phyloP scores from a whole-genome alignment of 139 green algal species.

The Axilococcus clingmanii region DNA sequence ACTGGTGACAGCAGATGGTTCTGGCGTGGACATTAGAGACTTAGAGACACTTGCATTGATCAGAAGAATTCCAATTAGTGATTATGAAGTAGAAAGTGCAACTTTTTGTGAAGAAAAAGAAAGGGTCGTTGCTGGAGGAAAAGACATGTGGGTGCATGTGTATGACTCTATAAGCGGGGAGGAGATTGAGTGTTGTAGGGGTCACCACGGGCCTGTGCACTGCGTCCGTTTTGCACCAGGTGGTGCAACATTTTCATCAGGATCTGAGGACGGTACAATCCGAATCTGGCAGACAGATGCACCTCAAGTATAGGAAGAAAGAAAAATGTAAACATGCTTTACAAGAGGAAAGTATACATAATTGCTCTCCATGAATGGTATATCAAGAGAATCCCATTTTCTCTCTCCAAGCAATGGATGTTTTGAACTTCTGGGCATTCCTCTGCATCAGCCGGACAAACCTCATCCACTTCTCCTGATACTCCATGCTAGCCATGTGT shows the following conservation, averaged over 20 bases:
- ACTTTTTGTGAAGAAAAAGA: slow-evolving; percentile 55
- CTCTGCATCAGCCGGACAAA: slow-evolving; percentile 43
- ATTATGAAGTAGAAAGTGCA: slow-evolving; percentile 65
- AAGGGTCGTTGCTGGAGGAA: slow-evolving; percentile 72
- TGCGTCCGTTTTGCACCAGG: slow-evolving; percentile 85
- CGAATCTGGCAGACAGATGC: slow-evolving; percentile 75
- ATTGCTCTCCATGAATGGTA: slow-evolving; percentile 1
- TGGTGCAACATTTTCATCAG: slow-evolving; percentile 80
- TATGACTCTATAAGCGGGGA: slow-evolving; percentile 70
- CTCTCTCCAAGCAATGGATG: slow-evolving; percentile 10
- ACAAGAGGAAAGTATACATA: background rate
- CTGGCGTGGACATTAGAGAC: slow-evolving; percentile 70
- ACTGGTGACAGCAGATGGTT: slow-evolving; percentile 72
- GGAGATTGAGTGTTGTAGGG: slow-evolving; percentile 43
- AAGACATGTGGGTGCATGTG: slow-evolving; percentile 94
- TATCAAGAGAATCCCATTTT: slow-evolving; percentile 13
- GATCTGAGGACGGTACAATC: slow-evolving; percentile 95
- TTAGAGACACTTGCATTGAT: slow-evolving; percentile 28
- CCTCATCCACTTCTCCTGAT: slow-evolving; percentile 40
- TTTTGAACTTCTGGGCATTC: slow-evolving; percentile 19
- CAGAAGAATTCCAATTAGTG: slow-evolving; percentile 32
- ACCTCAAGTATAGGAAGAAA: slow-evolving; percentile 3
- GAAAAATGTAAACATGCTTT: background rate
- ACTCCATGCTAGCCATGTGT: slow-evolving; percentile 48
- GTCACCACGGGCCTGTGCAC: slow-evolving; percentile 96